phyloP scores from a whole-genome alignment of 352 stramenopile genomes.

The Hyaloperonospora brassicae region DNA sequence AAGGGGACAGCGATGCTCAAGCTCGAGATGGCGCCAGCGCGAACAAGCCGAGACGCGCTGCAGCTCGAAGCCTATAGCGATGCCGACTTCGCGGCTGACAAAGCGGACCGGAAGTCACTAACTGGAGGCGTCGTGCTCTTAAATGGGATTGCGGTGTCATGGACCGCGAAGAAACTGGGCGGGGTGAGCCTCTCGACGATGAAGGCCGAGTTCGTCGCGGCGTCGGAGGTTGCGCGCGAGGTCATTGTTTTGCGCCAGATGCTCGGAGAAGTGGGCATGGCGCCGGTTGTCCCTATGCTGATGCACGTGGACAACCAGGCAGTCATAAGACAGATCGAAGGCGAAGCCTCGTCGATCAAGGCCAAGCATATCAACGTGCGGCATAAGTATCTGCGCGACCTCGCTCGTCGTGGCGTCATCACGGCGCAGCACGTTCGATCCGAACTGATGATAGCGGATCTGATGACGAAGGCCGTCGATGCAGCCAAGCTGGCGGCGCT shows the following conservation, averaged over 20 bases:
- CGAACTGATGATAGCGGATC: too few relatives aligned
- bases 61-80: not conserved
- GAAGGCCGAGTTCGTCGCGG: not conserved
- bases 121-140: not conserved
- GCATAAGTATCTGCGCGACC: too few relatives aligned
- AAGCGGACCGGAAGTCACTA: not conserved
- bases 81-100: not conserved
- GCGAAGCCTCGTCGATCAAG: too few relatives aligned
- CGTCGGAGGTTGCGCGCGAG: not conserved
- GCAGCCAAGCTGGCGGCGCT: too few relatives aligned
- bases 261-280: not conserved
- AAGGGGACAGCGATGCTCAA: not conserved
- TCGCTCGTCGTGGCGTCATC: too few relatives aligned
- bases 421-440: too few relatives aligned
- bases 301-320: too few relatives aligned
- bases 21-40: not conserved
- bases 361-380: too few relatives aligned
- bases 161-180: not conserved
- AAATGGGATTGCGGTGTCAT: not conserved
- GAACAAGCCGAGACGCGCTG: not conserved
- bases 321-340: too few relatives aligned
- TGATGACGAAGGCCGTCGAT: too few relatives aligned
- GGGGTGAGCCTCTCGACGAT: not conserved
- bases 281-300: not conserved
- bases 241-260: not conserved